A percentile compares a stretch with the other conserved stretches of the same genome.
Conservation (phyloP, 2,329 filamentous ascomycete species). For the Phialophora expanda region DNA sequence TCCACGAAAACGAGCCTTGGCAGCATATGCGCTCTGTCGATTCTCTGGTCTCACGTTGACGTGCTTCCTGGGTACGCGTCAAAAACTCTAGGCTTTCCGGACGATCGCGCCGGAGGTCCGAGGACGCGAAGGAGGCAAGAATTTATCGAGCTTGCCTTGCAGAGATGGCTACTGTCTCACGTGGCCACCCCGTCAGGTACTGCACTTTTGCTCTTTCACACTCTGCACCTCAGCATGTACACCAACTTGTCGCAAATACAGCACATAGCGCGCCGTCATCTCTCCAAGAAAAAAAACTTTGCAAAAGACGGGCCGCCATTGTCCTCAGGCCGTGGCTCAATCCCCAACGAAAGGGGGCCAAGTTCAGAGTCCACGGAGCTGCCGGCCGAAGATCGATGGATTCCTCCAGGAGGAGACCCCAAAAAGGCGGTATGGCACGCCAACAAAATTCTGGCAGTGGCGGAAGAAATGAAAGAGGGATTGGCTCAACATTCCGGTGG, state of each 20-base stretch:
- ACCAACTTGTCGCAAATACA: constrained; percentile 11
- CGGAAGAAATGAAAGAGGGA: too few relatives aligned
- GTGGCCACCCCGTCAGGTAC: neutral
- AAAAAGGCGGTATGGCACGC: too few relatives aligned
- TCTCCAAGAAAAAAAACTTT: too few relatives aligned
- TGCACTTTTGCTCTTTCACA: constrained; percentile 10
- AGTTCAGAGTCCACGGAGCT: too few relatives aligned
- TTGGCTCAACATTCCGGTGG: neutral
- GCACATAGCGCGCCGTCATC: constrained; percentile 1
- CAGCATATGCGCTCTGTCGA: constrained; percentile 2
- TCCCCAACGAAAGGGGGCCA: too few relatives aligned
- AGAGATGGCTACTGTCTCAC: constrained; percentile 15
- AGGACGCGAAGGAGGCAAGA: neutral
- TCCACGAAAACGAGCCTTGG: constrained; percentile 1
- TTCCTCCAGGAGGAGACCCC: too few relatives aligned
- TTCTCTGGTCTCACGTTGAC: constrained; percentile 7
- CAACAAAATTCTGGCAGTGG: too few relatives aligned
- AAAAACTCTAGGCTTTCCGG: neutral
- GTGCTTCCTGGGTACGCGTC: constrained; percentile 6
- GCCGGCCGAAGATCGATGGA: too few relatives aligned
- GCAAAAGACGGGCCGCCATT: too few relatives aligned
- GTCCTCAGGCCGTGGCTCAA: too few relatives aligned
- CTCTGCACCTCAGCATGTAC: constrained; percentile 15
- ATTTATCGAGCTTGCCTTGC: constrained; percentile 15
- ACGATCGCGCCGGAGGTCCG: neutral